These are phyloP conservation scores for Sclerotinia spermophila DNA, from an alignment of 2,329 filamentous ascomycete species.

Conservation along the genomic window DNA sequence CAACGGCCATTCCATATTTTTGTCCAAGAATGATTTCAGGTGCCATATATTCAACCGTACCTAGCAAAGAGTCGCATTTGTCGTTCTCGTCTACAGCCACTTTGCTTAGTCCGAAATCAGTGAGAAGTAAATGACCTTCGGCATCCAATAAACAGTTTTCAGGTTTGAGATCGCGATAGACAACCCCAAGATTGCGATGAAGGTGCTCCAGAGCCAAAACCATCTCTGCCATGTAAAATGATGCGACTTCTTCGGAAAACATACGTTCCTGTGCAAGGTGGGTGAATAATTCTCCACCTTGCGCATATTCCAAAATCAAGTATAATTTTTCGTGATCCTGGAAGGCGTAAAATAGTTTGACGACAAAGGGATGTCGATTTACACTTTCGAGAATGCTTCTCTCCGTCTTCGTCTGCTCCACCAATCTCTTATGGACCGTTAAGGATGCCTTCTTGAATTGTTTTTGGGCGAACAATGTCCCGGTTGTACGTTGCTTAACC, in stretches of 20 bases:
- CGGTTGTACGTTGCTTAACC: conserved; percentile 84
- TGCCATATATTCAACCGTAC: conserved; percentile 98
- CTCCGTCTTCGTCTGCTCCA: conserved; percentile 97
- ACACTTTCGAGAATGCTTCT: conserved; percentile 92
- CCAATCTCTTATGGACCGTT: conserved; percentile 89
- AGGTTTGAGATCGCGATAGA: conserved; percentile 96
- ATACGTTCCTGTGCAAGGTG: conserved; percentile 91
- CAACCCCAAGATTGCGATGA: conserved; percentile 85
- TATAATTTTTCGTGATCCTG: conserved; percentile 98
- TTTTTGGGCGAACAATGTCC: conserved; percentile 92
- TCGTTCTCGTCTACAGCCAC: conserved; percentile 71
- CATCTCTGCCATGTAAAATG: conserved; percentile 99
- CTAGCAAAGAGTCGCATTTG: conserved; percentile 83
- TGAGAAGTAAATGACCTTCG: conserved; percentile 88
- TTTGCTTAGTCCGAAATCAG: conserved; percentile 96
- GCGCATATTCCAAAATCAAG: conserved; percentile 93
- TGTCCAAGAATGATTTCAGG: conserved; percentile 83
- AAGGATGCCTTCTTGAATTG: conserved; percentile 97
- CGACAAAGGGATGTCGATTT: conserved; percentile 94
- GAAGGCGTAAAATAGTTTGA: conserved; percentile 97
- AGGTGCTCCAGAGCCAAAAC: conserved; percentile 89
- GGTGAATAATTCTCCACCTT: conserved; percentile 95
- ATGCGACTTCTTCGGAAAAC: conserved; percentile 84
- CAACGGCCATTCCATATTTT: conserved; percentile 89
- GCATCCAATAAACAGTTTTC: conserved; percentile 94